Evolutionary conservation across 2,329 filamentous ascomycete species (phyloP), one percentile per base, ranked within the genome.

Genomic region (Alternaria sp.): DNA sequence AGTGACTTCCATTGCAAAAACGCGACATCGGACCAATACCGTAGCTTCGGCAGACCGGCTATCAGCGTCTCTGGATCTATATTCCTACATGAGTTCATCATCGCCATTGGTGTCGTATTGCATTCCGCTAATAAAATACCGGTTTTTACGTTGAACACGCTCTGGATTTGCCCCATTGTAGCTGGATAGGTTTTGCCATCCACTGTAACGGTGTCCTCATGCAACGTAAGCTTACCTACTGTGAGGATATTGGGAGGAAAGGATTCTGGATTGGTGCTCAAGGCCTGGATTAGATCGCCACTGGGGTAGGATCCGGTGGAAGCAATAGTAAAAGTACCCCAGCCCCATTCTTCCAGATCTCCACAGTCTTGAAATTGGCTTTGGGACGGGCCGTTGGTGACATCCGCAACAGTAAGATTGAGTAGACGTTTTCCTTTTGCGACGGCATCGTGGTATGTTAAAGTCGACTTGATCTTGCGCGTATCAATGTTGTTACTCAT

Each of bases 11-110:
- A 57, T 24, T 61, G 58, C 41, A 61, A 14, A 20, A 52, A 61
- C 5, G 48, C 58, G 6, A 61, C 16, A 24, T 61, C 58, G 11
- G 54, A 53, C 58, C 54, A 57, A 28, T 54, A 41, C 7, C 43
- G 30, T 18, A 61, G 36, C n/a, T 44, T 38, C 3, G 54, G 54
- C 8, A 46, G 42, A 28, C 22, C 30, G 43, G 34, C 18, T 39
- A 39, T 20, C 18, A 32, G 30, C 20, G 32, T 38, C 26, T 24
- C 34, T 51, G 26, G 16, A 51, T 41, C 49, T 28, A 30, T 14
- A 26, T 41, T 20, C 11, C 16, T 22, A 20, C 8, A 30, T 9
- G 34, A n/a, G 16, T 41, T 49, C 12, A 41, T 16, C 36, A 51
- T 51, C n/a, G 49, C 49, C n/a, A 26, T 11, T 24, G 49, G 49